A percentile compares a stretch with the other conserved stretches of the same genome.
Conservation (phyloP, 2,329 filamentous ascomycete species). For the Dothideomycetes sp. region DNA sequence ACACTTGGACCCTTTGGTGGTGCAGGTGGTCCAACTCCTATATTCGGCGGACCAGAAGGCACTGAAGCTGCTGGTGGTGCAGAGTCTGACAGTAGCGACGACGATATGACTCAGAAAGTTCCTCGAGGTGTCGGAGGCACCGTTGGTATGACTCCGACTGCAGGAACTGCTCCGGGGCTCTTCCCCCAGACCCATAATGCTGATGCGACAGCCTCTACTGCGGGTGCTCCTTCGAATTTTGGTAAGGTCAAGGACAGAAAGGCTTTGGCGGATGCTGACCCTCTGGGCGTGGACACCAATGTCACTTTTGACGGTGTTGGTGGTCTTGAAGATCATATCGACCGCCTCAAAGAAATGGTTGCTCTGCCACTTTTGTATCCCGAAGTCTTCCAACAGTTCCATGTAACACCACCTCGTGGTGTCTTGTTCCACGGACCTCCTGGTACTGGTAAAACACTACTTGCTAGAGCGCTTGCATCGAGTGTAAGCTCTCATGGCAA, state of each 20-base stretch:
- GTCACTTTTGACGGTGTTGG: conserved; percentile 94
- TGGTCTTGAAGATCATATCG: conserved; percentile 85
- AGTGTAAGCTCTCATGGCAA: conserved; percentile 80
- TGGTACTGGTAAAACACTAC: conserved; percentile 94
- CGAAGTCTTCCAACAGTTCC: conserved; percentile 82
- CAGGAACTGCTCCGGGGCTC: conserved; percentile 41
- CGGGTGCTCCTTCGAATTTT: conserved; percentile 63
- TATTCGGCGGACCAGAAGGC: conserved; percentile 67
- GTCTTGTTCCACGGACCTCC: conserved; percentile 96
- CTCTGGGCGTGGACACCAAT: conserved; percentile 81
- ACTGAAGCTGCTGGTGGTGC: conserved; percentile 65
- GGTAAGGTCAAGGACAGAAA: conserved; percentile 92
- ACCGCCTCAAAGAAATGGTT: conserved; percentile 98
- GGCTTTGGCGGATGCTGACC: conserved; percentile 84
- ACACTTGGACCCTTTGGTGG: conserved; percentile 91
- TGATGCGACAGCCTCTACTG: conserved; percentile 44
- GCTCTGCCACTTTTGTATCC: conserved; percentile 88
- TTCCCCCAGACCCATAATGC: conserved; percentile 50
- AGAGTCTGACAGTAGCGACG: conserved; percentile 95
- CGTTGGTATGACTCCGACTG: conserved; percentile 54
- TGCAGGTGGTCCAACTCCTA: conserved; percentile 60
- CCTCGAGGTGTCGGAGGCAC: conserved; percentile 47
- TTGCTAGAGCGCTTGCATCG: conserved; percentile 85
- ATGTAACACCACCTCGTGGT: conserved; percentile 87
- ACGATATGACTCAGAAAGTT: conserved; percentile 65